Conservation (phyloP, 495 filamentous ascomycete genomes). For the Lasiosphaeris hirsuta region DNA sequence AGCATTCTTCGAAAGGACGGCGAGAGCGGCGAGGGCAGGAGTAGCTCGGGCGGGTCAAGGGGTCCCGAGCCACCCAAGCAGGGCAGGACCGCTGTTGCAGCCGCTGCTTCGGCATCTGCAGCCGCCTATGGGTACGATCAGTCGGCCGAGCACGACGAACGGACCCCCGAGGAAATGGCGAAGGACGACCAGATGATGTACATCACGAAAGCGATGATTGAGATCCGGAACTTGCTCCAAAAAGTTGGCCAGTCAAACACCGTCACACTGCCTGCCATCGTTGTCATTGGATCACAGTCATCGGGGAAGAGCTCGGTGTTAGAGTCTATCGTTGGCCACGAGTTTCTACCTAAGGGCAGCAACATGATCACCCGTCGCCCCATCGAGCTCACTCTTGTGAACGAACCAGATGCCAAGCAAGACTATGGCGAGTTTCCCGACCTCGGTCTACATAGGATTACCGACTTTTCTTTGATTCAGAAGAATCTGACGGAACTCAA, state of each 20-base stretch:
- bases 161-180: slow-evolving; percentile 58
- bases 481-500: slow-evolving; percentile 93
- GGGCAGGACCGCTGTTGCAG: slow-evolving; percentile 55
- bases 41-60: slow-evolving; percentile 37
- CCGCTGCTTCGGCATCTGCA: slow-evolving; percentile 58
- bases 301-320: slow-evolving; percentile 97
- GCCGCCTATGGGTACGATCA: slow-evolving; percentile 76
- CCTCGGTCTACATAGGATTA: slow-evolving; percentile 83
- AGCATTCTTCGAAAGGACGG: slow-evolving; percentile 63
- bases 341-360: slow-evolving; percentile 93
- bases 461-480: slow-evolving; percentile 90
- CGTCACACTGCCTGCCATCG: slow-evolving; percentile 88
- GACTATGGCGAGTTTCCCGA: slow-evolving; percentile 98
- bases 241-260: slow-evolving; percentile 85
- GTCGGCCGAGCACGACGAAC: slow-evolving; percentile 65
- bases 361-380: slow-evolving; percentile 98
- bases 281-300: slow-evolving; percentile 97
- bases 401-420: slow-evolving; percentile 82
- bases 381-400: slow-evolving; percentile 95
- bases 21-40: slow-evolving; percentile 36
- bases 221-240: slow-evolving; percentile 88
- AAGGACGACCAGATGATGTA: slow-evolving; percentile 99
- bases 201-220: slow-evolving; percentile 98
- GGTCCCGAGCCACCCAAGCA: slow-evolving; percentile 56
- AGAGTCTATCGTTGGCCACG: slow-evolving; percentile 96